Evolutionary conservation across 257 asterid species (phyloP).

Genomic region (Gentiana straminea): DNA sequence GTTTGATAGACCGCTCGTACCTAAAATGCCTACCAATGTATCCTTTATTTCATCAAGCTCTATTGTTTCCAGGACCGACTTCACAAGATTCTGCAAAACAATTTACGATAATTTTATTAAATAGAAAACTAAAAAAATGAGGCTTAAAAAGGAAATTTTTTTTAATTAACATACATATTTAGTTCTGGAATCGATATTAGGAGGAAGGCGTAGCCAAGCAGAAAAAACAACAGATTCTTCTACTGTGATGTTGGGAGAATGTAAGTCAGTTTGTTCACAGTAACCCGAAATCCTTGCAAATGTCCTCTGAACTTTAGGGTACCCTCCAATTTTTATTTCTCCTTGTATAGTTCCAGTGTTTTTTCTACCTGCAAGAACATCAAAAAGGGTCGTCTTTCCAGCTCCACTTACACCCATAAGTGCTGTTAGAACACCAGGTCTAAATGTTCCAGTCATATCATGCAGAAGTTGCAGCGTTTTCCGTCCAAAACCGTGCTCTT

Average conservation of each 20-base stretch:
- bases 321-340: conserved; percentile 13
- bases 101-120: not conserved
- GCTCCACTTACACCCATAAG: conserved; percentile 12
- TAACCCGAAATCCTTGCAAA: conserved; percentile 13
- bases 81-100: conserved; percentile 2
- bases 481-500: conserved; percentile 36
- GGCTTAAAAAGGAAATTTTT: not conserved
- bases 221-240: conserved; percentile 7
- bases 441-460: conserved; percentile 11
- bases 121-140: not conserved
- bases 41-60: conserved; percentile 9
- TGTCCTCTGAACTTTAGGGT: conserved; percentile 8
- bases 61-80: conserved; percentile 3
- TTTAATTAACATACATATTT: conserved; percentile 1
- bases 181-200: not conserved
- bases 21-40: conserved; percentile 8
- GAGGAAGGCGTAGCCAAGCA: conserved; percentile 8
- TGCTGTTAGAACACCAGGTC: conserved; percentile 11
- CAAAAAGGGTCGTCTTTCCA: conserved; percentile 13
- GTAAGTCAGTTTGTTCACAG: conserved; percentile 9
- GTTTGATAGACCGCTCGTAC: conserved; percentile 5
- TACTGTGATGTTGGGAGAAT: conserved; percentile 6
- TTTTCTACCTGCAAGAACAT: conserved; percentile 14
- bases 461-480: conserved; percentile 18
- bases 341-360: conserved; percentile 7